Base-by-base conservation (phyloP, 2,329 filamentous ascomycete species). In the Calonectria leucothoes region DNA sequence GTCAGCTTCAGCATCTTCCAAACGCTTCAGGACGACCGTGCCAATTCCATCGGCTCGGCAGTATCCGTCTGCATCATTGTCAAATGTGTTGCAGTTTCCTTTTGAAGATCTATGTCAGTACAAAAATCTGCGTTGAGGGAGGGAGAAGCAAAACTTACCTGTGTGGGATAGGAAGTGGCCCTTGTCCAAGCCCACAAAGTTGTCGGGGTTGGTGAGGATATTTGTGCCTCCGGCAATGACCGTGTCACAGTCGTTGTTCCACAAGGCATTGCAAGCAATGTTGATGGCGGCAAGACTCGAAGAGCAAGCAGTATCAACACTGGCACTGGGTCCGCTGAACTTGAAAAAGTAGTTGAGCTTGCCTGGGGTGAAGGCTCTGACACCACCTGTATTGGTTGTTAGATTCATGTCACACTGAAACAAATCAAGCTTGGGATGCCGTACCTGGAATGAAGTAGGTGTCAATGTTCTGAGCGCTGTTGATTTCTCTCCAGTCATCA, bases 401-500 rank as follows among this genome's bases (percentile, higher is more conserved):
- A 64, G 59, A 42, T 15, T 37, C 12, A 35, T 59, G 20, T 25
- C 33, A 39, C n/a, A 27, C 6, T 59, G n/a, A 27, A 27, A 59
- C 6, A 6, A 20, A 20, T 59, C 55, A 39, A 37, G 33, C 39
- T 39, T 17, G 33, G 63, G 45, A 33, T 8, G 83, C 82, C 33
- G 86, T 86, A 25, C 89, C 89, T 0, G 89, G 86, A 66, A 91
- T 87, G 76, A 83, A 89, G 78, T 91, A 90, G 0, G 88, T 89
- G 72, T 87, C 86, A 31, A 91, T 85, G 33, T 94, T 92, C 81
- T 95, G 92, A 0, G 90, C 90, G 31, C 89, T 90, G 81, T 95
- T 95, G 75, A 94, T 91, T 90, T 95, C 94, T 85, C 92, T 89
- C 89, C 92, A 95, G 81, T 95, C 94, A 77, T 95, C 93, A 69